Evolutionary conservation across 371 early-diverging fungal species (phyloP), one percentile per base, ranked within the genome.

Genomic region (Apophysomyces trapeziformis): DNA sequence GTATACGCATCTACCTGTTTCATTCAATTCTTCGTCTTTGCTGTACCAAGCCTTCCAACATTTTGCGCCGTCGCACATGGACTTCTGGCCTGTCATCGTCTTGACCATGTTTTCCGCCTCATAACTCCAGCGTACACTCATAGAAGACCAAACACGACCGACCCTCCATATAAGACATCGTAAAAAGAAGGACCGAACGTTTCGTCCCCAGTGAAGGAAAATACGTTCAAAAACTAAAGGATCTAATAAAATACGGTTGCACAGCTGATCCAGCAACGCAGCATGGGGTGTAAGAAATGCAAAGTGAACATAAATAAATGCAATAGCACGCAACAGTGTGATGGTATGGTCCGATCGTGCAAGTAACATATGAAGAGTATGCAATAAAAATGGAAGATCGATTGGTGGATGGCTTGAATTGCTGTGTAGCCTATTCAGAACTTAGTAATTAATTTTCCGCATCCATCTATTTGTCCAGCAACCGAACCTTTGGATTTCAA

Each of bases 281-380:
- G 80, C 65, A 1, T 75, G 77, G 5, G 77, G 69, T 0, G 85
- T 85, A 35, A 87, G 70, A 21, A 85, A 75, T 4, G 66, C 73
- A 63, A 87, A 87, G 60, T 85, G 78, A 37, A 74, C 75, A 61
- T 85, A 85, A 8, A 85, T 76, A 61, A 87, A 85, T 1, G 83
- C 78, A 12, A 85, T 66, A 9, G 85, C 77, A 1, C 87, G 76
- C 61, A 85, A 71, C 13, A 85, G 69, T 0, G 82, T 74, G 11
- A 83, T 78, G 1, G 86, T 72, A 45, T 85, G 86, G 60, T 87
- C 87, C 1, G 82, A 78, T 50, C 71, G 47, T 14, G 72, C 68
- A 7, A 87, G 68, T 7, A 87, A 65, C 4, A 81, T 63, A 13
- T 77, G 79, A 1, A 85, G 54, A 5, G 80, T 78, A 6, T 84